phyloP scores from a whole-genome alignment of 1,284 basidiomycete genomes.

The Ceratorhiza oryzae-sativae region DNA sequence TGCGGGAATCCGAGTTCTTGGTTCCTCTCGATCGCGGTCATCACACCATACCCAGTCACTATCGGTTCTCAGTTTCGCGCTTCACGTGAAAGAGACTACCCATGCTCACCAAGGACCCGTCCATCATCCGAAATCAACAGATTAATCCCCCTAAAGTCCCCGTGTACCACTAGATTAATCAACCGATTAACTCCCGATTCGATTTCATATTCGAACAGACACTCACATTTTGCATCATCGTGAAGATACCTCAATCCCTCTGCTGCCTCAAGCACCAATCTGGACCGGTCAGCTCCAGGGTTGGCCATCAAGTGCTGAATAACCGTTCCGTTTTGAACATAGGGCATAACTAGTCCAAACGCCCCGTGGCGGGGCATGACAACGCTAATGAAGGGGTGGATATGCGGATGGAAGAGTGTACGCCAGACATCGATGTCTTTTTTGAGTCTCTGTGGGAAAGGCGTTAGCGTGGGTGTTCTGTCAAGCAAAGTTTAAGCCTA shows the following conservation, averaged over 20 bases:
- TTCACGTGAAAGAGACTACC: neutral
- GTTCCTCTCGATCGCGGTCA: slow-evolving; percentile 33
- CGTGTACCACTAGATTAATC: slow-evolving; percentile 26
- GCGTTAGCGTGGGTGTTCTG: no score
- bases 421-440: slow-evolving; percentile 31
- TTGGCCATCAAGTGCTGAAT: slow-evolving; percentile 25
- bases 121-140: slow-evolving; percentile 20
- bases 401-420: slow-evolving; percentile 33
- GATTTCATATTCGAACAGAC: neutral
- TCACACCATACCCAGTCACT: slow-evolving; percentile 33
- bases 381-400: slow-evolving; percentile 22
- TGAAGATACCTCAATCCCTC: slow-evolving; percentile 37
- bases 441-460: neutral
- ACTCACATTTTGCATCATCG: slow-evolving; percentile 33
- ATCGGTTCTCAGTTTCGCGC: neutral
- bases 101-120: neutral
- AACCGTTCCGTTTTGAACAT: slow-evolving; percentile 3
- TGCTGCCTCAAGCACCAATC: slow-evolving; percentile 31
- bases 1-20: slow-evolving; percentile 36
- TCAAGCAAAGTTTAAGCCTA: neutral
- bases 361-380: slow-evolving; percentile 22
- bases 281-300: slow-evolving; percentile 13
- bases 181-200: neutral
- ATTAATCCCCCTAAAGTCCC: slow-evolving; percentile 30
- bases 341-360: slow-evolving; percentile 31